phyloP scores from a whole-genome alignment of 2,329 filamentous ascomycete genomes.

The Paraphoma chrysanthemicola region DNA sequence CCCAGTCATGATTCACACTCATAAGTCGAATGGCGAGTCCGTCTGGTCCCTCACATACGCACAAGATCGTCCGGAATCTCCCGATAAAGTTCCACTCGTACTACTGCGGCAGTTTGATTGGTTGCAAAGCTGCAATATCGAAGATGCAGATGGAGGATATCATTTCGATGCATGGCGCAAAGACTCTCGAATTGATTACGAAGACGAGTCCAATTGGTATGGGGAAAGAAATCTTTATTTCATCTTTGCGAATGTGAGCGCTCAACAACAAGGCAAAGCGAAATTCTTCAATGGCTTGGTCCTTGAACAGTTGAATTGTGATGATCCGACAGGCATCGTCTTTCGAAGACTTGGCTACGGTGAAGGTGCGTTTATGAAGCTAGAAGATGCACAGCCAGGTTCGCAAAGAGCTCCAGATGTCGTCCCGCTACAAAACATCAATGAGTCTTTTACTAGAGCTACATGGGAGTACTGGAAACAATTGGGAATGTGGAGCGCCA shows the following conservation, averaged over 20 bases:
- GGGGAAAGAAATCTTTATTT: not conserved
- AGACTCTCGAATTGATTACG: not conserved
- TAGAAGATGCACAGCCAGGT: not conserved
- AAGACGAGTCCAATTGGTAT: not conserved
- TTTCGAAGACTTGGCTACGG: not conserved
- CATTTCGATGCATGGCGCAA: not conserved
- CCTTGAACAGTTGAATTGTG: not conserved
- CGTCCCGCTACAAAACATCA: not conserved
- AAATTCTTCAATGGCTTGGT: not conserved
- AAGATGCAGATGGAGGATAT: not conserved
- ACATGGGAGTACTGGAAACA: not conserved
- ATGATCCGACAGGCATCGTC: not conserved
- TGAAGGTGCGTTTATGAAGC: not conserved
- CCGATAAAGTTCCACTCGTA: not conserved
- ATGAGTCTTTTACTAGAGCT: not conserved
- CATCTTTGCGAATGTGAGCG: not conserved
- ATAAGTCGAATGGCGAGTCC: too few species aligned
- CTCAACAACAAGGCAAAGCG: not conserved
- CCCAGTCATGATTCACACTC: not conserved
- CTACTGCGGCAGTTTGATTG: not conserved
- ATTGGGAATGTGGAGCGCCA: not conserved
- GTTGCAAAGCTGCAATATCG: not conserved
- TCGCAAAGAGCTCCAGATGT: not conserved
- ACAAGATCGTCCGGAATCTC: not conserved
- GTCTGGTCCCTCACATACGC: not conserved